Base-by-base conservation (phyloP, 768 basidiomycete genomes). In the Filobasidium wieringae region DNA sequence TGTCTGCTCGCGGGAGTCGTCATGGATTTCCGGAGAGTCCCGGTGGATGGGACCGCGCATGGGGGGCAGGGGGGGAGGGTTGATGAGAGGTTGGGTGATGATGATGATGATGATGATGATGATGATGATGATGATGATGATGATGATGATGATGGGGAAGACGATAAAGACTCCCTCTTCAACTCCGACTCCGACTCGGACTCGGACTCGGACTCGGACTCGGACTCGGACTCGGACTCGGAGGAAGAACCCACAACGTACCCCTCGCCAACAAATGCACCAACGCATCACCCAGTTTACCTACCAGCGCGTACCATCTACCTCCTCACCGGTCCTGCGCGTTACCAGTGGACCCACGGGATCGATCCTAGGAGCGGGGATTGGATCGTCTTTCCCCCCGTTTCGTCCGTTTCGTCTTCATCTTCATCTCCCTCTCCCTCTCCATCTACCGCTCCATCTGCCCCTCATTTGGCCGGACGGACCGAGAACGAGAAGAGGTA, bases 301-400 rank as follows among this genome's bases (percentile, higher is more conserved):
- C 79, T 97, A 17, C 85, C 87, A 0, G 80, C 82, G 54, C 75
- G 86, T 50, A 86, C 84, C 59, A 75, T 93, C 22, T 77, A 92
- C 57, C 82, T 90, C 47, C 76, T 97, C 60, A 81, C 83, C 4
- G 83, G 82, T 32, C 84, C 85, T 32, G 88, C 92, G 14, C 80
- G 92, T 36, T 95, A 88, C 72, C 72, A 75, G 2, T 96, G 89
- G 88, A 82, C 81, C 8, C 92, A 97, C 72, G 92, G 87, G 4
- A 97, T 97, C 57, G 80, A 82, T 31, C 78, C 78, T 53, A 75
- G 80, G 53, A 74, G 64, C 34, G 76, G 78, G 36, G 89, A 92
- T 68, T 73, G 78, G 55, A 84, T 91, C 9, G 51, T 24, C 5
- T 29, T 50, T 17, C n/a, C n/a, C n/a, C n/a, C n/a, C n/a, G n/a